Evolutionary conservation across 108 stramenopile genomes (phyloP).

Genomic region (Nitzschia inconspicua): DNA sequence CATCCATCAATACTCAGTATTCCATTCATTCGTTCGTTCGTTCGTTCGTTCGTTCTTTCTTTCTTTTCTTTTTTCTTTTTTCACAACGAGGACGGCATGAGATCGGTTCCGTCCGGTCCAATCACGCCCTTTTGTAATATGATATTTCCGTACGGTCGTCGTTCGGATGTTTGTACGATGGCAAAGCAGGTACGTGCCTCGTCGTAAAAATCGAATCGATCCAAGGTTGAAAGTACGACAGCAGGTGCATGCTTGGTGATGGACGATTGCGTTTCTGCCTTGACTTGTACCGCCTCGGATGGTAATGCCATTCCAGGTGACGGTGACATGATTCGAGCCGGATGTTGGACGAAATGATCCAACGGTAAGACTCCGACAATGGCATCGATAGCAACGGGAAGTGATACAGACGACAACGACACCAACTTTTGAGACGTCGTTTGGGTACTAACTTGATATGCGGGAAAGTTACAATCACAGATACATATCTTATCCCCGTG

Average conservation of each 20-base stretch:
- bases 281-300: conserved; percentile 31
- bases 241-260: conserved; percentile 22
- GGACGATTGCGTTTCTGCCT: conserved; percentile 15
- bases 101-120: conserved; percentile 49
- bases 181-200: conserved; percentile 48
- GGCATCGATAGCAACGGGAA: conserved; percentile 42
- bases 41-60: too few species aligned
- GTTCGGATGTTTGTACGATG: conserved; percentile 48
- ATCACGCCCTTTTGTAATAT: conserved; percentile 44
- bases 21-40: too few species aligned
- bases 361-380: conserved; percentile 48
- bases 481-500: conserved; percentile 47
- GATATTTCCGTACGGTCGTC: conserved; percentile 52
- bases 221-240: conserved; percentile 26
- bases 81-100: too few species aligned
- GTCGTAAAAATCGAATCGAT: conserved; percentile 46
- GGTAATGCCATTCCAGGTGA: conserved; percentile 38
- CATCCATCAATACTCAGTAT: too few species aligned
- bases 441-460: conserved; percentile 38
- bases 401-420: conserved; percentile 29
- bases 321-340: conserved; percentile 37
- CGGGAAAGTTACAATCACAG: conserved; percentile 55
- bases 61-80: too few species aligned
- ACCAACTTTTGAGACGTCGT: conserved; percentile 35
- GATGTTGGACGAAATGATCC: conserved; percentile 45